Percentiles rank a stretch among this genome's conserved stretches.
phyloP scores from a whole-genome alignment of 257 asterid species.

The Leptodermis oblonga region DNA sequence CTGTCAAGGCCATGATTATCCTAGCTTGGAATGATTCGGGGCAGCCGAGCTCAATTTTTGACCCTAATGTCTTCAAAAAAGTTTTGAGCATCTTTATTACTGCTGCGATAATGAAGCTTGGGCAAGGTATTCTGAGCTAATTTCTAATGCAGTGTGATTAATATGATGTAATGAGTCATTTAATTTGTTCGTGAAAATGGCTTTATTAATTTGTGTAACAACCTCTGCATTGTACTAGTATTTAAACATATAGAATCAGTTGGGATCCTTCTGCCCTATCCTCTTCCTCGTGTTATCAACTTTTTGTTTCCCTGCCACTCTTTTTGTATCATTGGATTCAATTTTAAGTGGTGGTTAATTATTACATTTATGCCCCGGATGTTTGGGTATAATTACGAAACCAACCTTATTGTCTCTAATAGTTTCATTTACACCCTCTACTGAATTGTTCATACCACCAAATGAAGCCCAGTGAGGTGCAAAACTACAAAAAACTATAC shows the following conservation, averaged over 20 bases:
- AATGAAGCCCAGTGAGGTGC: no score
- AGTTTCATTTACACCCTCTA: no score
- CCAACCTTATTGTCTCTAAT: no score
- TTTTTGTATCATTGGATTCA: background rate
- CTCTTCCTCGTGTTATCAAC: background rate
- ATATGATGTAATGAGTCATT: background rate
- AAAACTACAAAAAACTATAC: no score
- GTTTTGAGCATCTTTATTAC: conserved; percentile 91
- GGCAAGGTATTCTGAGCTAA: conserved; percentile 61
- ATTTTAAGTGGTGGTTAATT: background rate
- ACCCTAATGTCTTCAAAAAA: conserved; percentile 66
- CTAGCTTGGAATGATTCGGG: conserved; percentile 95
- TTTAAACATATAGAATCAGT: background rate
- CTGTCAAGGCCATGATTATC: conserved; percentile 85
- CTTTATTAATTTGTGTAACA: background rate
- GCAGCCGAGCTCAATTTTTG: conserved; percentile 56
- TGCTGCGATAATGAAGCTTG: conserved; percentile 94
- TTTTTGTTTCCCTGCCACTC: background rate
- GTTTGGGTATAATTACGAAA: no score
- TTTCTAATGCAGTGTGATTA: background rate
- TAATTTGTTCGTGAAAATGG: background rate
- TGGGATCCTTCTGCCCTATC: background rate
- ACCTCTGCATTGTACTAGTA: background rate
- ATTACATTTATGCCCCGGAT: no score
- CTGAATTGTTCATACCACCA: no score